Percentiles rank a stretch among this genome's conserved stretches.
phyloP scores from a whole-genome alignment of 2,329 filamentous ascomycete genomes.

The Fusarium lyarnte region DNA sequence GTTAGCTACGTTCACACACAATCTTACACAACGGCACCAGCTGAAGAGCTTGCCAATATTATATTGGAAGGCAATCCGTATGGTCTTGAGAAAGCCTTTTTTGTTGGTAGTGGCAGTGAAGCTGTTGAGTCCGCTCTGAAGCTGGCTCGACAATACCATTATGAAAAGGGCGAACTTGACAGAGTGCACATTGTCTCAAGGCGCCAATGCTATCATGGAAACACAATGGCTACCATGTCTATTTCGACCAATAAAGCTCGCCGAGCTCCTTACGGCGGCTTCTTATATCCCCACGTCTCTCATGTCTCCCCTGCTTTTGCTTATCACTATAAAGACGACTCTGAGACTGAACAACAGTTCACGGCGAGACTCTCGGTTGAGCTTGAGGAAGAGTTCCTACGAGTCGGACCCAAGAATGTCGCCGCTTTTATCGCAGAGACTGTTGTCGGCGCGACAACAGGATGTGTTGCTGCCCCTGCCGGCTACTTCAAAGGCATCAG shows the following conservation, averaged over 20 bases:
- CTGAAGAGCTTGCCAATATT: background rate
- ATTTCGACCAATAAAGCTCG: constrained; percentile 16
- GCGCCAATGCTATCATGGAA: constrained; percentile 11
- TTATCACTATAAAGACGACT: background rate
- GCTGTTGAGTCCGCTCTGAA: constrained; percentile 60
- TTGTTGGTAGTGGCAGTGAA: constrained; percentile 43
- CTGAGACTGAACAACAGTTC: background rate
- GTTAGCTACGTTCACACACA: constrained; percentile 20
- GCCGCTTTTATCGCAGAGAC: constrained; percentile 69
- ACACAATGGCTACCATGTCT: constrained; percentile 18
- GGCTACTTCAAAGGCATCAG: constrained; percentile 30
- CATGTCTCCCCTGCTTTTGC: constrained; percentile 13
- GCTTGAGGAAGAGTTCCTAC: constrained; percentile 2
- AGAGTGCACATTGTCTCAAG: constrained; percentile 3
- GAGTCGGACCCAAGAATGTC: background rate
- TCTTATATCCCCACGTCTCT: constrained; percentile 9
- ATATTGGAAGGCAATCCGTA: background rate
- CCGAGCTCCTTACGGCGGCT: background rate
- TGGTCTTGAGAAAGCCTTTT: constrained; percentile 38
- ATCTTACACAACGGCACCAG: constrained; percentile 13
- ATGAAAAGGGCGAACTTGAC: background rate
- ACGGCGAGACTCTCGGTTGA: background rate
- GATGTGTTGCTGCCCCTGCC: constrained; percentile 41
- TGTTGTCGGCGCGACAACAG: constrained; percentile 62
- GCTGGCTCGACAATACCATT: constrained; percentile 57